phyloP scores from a whole-genome alignment of 495 filamentous ascomycete species.

The Pyronema omphalodes region DNA sequence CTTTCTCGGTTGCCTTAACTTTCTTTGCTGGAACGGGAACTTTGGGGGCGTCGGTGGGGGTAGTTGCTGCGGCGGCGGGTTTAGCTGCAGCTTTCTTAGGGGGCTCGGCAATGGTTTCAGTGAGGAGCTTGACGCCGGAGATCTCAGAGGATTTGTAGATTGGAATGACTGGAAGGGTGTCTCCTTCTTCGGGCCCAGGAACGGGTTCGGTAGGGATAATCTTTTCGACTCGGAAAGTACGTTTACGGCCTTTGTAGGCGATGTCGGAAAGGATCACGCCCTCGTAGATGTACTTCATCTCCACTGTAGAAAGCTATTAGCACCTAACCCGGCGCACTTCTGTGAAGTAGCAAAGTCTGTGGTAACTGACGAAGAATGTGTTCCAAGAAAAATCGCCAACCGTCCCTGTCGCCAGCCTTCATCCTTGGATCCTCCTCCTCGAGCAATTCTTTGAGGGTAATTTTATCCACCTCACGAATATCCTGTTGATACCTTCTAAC shows the following conservation, averaged over 20 bases:
- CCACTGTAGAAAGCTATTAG: constrained; percentile 9
- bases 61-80: not conserved
- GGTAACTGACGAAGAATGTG: constrained; percentile 33
- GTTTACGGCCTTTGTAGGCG: constrained; percentile 23
- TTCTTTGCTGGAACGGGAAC: not conserved
- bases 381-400: constrained; percentile 49
- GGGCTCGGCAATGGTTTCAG: not conserved
- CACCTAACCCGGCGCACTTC: not conserved
- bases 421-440: constrained; percentile 26
- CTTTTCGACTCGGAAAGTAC: constrained; percentile 22
- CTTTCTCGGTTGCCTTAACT: not conserved
- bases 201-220: constrained; percentile 6
- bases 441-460: constrained; percentile 36
- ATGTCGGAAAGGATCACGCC: constrained; percentile 11
- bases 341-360: not conserved
- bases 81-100: constrained; percentile 3
- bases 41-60: not conserved
- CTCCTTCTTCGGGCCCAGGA: not conserved
- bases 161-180: not conserved
- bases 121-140: constrained; percentile 13
- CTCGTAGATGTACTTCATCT: constrained; percentile 21
- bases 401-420: constrained; percentile 29
- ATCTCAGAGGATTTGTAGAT: constrained; percentile 10
- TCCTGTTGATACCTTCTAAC: constrained; percentile 13
- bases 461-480: constrained; percentile 26